A percentile compares a stretch with the other conserved stretches of the same genome.
phyloP scores from a whole-genome alignment of 2,329 filamentous ascomycete species.

The Paraphoma chrysanthemicola region DNA sequence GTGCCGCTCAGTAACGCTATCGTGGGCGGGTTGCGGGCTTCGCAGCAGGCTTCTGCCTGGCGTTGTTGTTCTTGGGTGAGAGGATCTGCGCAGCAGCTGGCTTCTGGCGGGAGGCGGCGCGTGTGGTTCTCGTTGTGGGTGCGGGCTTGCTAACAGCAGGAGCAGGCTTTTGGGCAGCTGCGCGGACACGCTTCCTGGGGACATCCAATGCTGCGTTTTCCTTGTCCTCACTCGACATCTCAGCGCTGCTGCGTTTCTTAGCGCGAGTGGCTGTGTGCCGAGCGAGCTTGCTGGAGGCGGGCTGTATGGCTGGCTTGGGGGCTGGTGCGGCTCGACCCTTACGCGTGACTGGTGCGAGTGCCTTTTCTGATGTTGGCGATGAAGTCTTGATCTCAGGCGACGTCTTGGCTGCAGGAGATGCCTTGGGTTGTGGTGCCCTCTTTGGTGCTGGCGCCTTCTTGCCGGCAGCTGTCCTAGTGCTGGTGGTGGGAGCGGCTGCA shows the following conservation, averaged over 20 bases:
- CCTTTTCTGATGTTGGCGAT: neutral
- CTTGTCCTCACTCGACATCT: slow-evolving; percentile 36
- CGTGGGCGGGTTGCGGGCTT: slow-evolving; percentile 24
- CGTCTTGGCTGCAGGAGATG: neutral
- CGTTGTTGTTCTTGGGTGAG: slow-evolving; percentile 32
- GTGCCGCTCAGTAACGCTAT: slow-evolving; percentile 22
- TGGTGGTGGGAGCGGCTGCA: too few relatives aligned
- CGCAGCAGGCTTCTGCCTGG: slow-evolving; percentile 22
- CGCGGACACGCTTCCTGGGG: slow-evolving; percentile 27
- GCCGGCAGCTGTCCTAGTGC: too few relatives aligned
- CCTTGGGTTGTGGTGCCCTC: neutral
- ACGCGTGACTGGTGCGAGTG: slow-evolving; percentile 9
- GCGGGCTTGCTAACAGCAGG: slow-evolving; percentile 12
- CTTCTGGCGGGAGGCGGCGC: slow-evolving; percentile 32
- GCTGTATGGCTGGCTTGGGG: slow-evolving; percentile 3
- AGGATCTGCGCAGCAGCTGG: slow-evolving; percentile 20
- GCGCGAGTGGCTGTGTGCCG: slow-evolving; percentile 18
- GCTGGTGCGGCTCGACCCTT: slow-evolving; percentile 7
- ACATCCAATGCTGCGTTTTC: slow-evolving; percentile 32
- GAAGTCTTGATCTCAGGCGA: neutral
- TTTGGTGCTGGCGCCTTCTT: too few relatives aligned
- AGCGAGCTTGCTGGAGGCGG: neutral
- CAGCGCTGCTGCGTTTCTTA: slow-evolving; percentile 37
- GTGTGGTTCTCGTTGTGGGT: slow-evolving; percentile 23
- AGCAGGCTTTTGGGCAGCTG: slow-evolving; percentile 11